Evolutionary conservation across 768 basidiomycete genomes (phyloP).

Genomic region (Fistulinella prunicolor): DNA sequence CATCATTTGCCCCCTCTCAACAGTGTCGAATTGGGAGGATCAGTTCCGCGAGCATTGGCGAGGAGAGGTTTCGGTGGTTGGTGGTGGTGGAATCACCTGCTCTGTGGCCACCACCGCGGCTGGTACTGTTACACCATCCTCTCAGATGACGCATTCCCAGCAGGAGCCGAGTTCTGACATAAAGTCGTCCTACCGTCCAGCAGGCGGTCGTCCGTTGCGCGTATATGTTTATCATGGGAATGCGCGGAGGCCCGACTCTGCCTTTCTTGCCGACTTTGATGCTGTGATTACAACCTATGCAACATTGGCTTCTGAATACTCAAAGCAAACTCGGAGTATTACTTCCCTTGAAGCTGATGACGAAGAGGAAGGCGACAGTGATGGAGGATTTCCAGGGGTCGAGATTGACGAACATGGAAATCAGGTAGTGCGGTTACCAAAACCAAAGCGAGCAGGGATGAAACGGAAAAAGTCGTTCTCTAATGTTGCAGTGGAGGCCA

Average conservation of each 20-base stretch:
- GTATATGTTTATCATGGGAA: conserved; percentile 98
- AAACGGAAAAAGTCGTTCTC: conserved; percentile 60
- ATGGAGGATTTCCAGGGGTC: conserved; percentile 57
- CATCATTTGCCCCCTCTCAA: conserved; percentile 95
- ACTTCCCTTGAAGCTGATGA: conserved; percentile 58
- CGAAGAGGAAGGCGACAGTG: conserved; percentile 64
- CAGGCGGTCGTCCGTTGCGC: conserved; percentile 56
- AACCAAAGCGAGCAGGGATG: conserved; percentile 63
- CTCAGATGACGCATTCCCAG: conserved; percentile 32
- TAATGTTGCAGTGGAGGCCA: conserved; percentile 43
- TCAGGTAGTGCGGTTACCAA: conserved; percentile 54
- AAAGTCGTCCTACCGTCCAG: conserved; percentile 35
- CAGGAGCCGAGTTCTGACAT: conserved; percentile 24
- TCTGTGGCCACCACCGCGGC: conserved; percentile 31
- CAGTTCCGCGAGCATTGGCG: conserved; percentile 98
- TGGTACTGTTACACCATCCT: conserved; percentile 36
- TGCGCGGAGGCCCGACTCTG: conserved; percentile 79
- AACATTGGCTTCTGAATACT: conserved; percentile 92
- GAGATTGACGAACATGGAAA: conserved; percentile 71
- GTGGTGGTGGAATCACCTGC: conserved; percentile 57
- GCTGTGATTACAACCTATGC: conserved; percentile 97
- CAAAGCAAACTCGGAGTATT: conserved; percentile 75
- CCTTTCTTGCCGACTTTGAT: conserved; percentile 89
- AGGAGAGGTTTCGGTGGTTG: conserved; percentile 79
- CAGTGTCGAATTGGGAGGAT: conserved; percentile 98